phyloP scores from a whole-genome alignment of 768 basidiomycete species.

The Boletus reticuloceps region DNA sequence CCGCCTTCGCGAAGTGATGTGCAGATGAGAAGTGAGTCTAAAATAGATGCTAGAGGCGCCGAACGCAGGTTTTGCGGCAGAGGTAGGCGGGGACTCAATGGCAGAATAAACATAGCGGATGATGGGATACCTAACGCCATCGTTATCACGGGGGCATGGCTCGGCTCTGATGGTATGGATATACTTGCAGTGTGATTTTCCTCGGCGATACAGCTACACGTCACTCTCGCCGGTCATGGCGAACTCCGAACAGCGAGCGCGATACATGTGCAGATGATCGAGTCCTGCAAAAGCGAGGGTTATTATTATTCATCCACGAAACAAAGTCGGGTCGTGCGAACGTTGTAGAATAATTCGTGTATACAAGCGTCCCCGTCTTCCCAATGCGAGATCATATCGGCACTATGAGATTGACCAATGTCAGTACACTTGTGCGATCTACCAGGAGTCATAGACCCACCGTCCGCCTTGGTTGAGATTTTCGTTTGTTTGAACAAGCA shows the following conservation, averaged over 20 bases:
- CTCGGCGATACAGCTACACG: constrained; percentile 24
- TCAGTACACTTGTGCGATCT: constrained; percentile 6
- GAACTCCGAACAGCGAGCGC: constrained; percentile 57
- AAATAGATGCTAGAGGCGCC: constrained; percentile 18
- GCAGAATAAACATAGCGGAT: constrained; percentile 21
- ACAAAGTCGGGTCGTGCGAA: constrained; percentile 37
- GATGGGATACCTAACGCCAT: constrained; percentile 15
- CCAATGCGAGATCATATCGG: constrained; percentile 84
- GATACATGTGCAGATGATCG: constrained; percentile 62
- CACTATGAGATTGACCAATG: constrained; percentile 40
- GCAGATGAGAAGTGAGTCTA: constrained; percentile 17
- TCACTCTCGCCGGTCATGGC: constrained; percentile 22
- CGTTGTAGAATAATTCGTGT: constrained; percentile 78
- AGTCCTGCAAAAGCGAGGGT: constrained; percentile 51
- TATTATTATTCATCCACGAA: constrained; percentile 2
- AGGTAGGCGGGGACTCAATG: constrained; percentile 10
- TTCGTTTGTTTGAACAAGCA: constrained; percentile 81
- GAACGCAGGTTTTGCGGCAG: constrained; percentile 12
- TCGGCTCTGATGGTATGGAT: constrained; percentile 15
- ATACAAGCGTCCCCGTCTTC: constrained; percentile 78
- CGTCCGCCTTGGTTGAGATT: constrained; percentile 83
- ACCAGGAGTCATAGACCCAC: constrained; percentile 39
- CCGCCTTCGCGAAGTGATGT: constrained; percentile 26
- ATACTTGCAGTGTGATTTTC: constrained; percentile 18
- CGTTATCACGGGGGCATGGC: constrained; percentile 17